Base-by-base conservation (phyloP, 768 basidiomycete genomes). In the Neoboletus brunneissimus region DNA sequence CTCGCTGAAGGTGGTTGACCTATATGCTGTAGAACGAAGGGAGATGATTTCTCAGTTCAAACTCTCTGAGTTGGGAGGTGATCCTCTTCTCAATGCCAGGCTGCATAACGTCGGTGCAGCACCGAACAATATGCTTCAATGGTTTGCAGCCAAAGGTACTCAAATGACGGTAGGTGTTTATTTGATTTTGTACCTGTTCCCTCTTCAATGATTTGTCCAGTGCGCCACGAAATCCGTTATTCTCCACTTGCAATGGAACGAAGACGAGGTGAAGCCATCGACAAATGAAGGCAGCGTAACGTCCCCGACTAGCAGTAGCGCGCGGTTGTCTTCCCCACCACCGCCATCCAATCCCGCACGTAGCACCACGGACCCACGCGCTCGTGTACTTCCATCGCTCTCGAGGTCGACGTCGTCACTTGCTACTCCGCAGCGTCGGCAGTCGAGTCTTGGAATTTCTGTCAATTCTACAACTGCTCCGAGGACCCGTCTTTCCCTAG, bases 21-120 rank as follows among this genome's bases (percentile, higher is more conserved):
- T 29, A 0, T 31, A 20, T 38, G 13, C 47, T 40, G 16, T 51
- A 83, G 82, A 73, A 29, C 81, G 86, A 32, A 76, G 91, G 57
- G 91, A 94, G 72, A 95, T 96, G 94, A 81, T 95, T 13, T 91
- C 89, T 9, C 92, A 94, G 67, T 94, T 93, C 78, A 93, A 87
- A 69, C 77, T 96, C 43, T 83, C 86, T 3, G 90, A 93, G 56
- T 73, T 96, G 43, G 89, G 85, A 20, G 83, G 81, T 0, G 87
- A 93, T 69, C 85, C 87, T 18, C 75, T 82, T 23, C 65, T 90
- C 62, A 85, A 79, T 57, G 72, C 83, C 1, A 89, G 85, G 64
- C 67, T 95, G 53, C 82, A 83, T 63, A 85, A 91, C 61, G 87
- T 95, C 10, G 93, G 93, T 1, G 69, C 81, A 23, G 89, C 90